Evolutionary conservation across 2,329 filamentous ascomycete genomes (phyloP).

Genomic region (Penicillium sp.): DNA sequence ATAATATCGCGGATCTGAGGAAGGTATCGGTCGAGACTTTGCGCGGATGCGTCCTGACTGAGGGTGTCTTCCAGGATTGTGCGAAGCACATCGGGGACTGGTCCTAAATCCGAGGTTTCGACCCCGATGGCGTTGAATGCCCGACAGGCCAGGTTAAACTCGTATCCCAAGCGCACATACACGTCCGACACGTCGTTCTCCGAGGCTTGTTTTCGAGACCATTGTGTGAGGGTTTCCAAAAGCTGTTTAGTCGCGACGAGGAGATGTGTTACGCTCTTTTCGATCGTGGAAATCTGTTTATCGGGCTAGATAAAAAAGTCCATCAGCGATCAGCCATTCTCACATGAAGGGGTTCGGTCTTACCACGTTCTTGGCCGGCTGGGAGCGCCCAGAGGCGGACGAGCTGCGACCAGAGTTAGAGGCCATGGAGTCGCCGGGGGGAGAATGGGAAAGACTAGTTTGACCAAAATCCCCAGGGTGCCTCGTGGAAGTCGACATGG

Average conservation of each 20-base stretch:
- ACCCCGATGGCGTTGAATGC: constrained; percentile 97
- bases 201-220: constrained; percentile 88
- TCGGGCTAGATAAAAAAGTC: constrained; percentile 52
- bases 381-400: constrained; percentile 63
- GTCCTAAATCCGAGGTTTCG: constrained; percentile 88
- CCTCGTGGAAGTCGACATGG: constrained; percentile 26
- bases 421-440: constrained; percentile 43
- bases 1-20: constrained; percentile 97
- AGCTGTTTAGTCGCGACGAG: constrained; percentile 97
- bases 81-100: constrained; percentile 86
- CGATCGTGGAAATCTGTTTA: constrained; percentile 88
- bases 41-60: constrained; percentile 90
- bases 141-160: constrained; percentile 98
- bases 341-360: neutral
- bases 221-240: constrained; percentile 93
- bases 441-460: neutral
- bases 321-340: neutral
- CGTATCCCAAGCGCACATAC: constrained; percentile 94
- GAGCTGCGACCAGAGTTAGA: constrained; percentile 64
- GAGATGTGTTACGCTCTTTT: constrained; percentile 97
- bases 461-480: constrained; percentile 59
- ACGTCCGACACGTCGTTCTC: constrained; percentile 97
- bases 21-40: constrained; percentile 90
- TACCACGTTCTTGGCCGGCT: constrained; percentile 56
- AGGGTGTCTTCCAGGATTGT: constrained; percentile 92